These are phyloP conservation scores for Omphalea diandra DNA, from an alignment of 441 rosid species.

Conservation along the genomic window DNA sequence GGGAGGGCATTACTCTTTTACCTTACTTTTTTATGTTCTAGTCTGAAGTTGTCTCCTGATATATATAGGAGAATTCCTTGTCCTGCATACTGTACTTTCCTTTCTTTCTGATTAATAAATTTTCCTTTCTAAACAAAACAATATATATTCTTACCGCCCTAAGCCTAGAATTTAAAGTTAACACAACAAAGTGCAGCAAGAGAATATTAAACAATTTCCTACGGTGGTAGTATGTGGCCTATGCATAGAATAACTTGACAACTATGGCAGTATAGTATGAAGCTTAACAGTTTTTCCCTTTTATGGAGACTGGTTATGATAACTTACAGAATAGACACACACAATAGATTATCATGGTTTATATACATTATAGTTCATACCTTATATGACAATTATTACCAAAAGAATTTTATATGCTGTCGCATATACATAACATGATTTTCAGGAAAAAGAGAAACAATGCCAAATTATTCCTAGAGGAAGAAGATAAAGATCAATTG, in stretches of 20 bases:
- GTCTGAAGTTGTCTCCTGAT: no score
- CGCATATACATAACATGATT: not conserved
- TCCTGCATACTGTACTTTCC: no score
- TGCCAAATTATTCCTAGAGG: slow-evolving; percentile 23
- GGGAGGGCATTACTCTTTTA: not conserved
- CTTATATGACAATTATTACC: not conserved
- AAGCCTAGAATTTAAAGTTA: not conserved
- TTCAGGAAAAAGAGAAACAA: slow-evolving; percentile 16
- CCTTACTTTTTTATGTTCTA: not conserved
- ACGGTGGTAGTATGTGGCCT: not conserved
- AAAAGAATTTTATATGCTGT: not conserved
- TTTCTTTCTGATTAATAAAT: no score
- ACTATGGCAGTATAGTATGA: not conserved
- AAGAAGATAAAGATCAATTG: slow-evolving; percentile 8
- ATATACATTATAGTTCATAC: not conserved
- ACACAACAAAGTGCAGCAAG: not conserved
- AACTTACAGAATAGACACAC: not conserved
- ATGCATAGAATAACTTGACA: not conserved
- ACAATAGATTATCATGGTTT: not conserved
- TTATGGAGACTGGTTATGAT: slow-evolving; percentile 2
- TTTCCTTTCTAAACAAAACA: no score
- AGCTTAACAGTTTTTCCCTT: not conserved
- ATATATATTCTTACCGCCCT: no score
- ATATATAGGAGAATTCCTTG: no score
- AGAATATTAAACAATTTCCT: slow-evolving; percentile 4